Conservation (phyloP, 441 rosid species). For the Euphorbia celastroides region DNA sequence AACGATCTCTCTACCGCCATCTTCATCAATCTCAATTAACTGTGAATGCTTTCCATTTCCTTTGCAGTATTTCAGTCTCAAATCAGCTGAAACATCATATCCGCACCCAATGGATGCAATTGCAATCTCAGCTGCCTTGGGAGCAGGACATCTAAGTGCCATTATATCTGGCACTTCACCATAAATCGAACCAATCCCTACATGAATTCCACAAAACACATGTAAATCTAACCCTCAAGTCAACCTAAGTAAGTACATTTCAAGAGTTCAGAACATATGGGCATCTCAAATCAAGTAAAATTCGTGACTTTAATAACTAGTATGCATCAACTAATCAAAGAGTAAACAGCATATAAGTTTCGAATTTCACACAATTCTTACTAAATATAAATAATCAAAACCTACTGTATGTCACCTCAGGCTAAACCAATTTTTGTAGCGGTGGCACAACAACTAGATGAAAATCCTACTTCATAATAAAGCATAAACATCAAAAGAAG, state of each 20-base stretch:
- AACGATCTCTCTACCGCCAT: constrained; percentile 50
- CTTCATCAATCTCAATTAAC: constrained; percentile 67
- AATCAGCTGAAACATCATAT: constrained; percentile 71
- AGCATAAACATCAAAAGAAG: not conserved
- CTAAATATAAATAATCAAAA: not conserved
- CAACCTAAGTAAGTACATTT: not conserved
- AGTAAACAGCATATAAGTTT: not conserved
- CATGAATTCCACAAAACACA: not conserved
- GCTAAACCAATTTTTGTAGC: not conserved
- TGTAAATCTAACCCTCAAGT: not conserved
- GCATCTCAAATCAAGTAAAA: constrained; percentile 12
- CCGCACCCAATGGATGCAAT: constrained; percentile 85
- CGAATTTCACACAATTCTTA: not conserved
- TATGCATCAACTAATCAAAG: not conserved
- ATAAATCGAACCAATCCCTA: constrained; percentile 18
- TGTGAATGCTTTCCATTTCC: constrained; percentile 45
- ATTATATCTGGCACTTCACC: constrained; percentile 43
- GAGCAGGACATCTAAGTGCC: constrained; percentile 72
- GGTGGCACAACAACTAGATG: not conserved
- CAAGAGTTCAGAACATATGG: not conserved
- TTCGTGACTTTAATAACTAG: not conserved
- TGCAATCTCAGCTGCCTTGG: constrained; percentile 82
- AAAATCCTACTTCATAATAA: not conserved
- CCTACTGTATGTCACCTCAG: not conserved
- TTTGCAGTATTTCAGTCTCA: constrained; percentile 70